Evolutionary conservation across 345 rosid species (phyloP), one percentile per base, ranked within the genome.

Genomic region (Populus simonii): DNA sequence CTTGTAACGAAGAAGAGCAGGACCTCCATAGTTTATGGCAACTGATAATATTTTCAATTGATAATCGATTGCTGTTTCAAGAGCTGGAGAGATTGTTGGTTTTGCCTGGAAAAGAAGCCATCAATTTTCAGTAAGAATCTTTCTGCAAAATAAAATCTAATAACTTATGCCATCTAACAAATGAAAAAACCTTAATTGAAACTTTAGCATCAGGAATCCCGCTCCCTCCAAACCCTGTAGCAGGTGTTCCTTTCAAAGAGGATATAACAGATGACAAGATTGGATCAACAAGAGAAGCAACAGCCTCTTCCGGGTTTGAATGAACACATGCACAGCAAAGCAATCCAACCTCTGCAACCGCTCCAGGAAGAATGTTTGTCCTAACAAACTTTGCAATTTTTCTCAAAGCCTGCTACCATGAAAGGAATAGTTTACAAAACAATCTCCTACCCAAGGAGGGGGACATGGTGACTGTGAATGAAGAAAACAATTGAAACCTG

Each of bases 321-420:
- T 93, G 98, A 86, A 96, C 90, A 85, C 96, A 93, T 65, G 99
- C 98, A 86, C 99, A 91, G 79, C 98, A 93, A 86, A 96, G 99
- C 81, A 92, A 86, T 81, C 99, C 99, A 78, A 96, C 97, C 89
- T 96, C 99, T 10, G 99, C 98, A 84, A 96, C 83, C 81, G 99
- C 98, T 79, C 99, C 99, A 70, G 98, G 99, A 84, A 96, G 99
- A 86, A 96, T 92, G 83, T 88, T 96, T 80, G 94, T 87, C 83
- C 82, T 85, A 47, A 96, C 97, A 85, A 96, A 96, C 87, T 96
- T 96, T 51, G 99, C 88, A 82, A 96, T 92, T 86, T 93, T 93
- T 88, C 87, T 92, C 88, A 96, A 85, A 75, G 97, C 99, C 99
- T 96, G 90, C 83, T 67, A 79, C 33, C 70, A 79, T 74, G 65